Evolutionary conservation across 345 rosid species (phyloP), one percentile per base, ranked within the genome.

Genomic region (Linum trigynum): DNA sequence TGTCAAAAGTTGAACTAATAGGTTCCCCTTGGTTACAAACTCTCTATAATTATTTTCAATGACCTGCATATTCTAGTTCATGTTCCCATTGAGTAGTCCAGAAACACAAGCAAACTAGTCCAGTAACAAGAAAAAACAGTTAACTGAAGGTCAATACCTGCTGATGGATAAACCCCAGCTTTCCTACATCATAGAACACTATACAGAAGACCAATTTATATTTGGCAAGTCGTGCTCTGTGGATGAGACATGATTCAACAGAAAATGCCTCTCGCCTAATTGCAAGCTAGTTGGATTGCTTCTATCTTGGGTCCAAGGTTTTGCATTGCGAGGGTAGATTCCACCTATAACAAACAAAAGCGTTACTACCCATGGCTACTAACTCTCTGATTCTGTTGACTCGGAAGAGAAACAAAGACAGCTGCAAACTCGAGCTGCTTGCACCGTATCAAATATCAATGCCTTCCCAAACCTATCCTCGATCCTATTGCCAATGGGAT

Each of bases 291-390:
- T 75, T 94, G 99, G 75, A 94, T 94, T 17, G 99, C 97, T 81
- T 94, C 90, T 38, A 94, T 77, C 74, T 94, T 90, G 3, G 97
- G 99, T 76, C 90, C 96, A 69, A 94, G 96, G 71, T 88, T 94
- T 78, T 94, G 99, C 97, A 94, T 94, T 37, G 97, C 97, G 4
- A 94, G 64, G 5, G 99, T 90, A 48, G 99, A 94, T 82, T 94
- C 99, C 53, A 90, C 99, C 99, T 88, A 73, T 67, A 77, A 0
- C 77, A 41, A 9, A 39, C 16, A 70, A 59, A 12, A 69, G 63
- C 14, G 50, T 63, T 60, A 41, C 36, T n/a, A 65, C 67, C 57
- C 67, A 66, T 48, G 50, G 63, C 1, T 43, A n/a, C 62, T 36
- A 55, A 56, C 57, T 55, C 37, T 35, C 7, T 5, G 1, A 7